A percentile compares a stretch with the other conserved stretches of the same genome.
phyloP scores from a whole-genome alignment of 1,139 yeast species.

The Protomyces inundatus region DNA sequence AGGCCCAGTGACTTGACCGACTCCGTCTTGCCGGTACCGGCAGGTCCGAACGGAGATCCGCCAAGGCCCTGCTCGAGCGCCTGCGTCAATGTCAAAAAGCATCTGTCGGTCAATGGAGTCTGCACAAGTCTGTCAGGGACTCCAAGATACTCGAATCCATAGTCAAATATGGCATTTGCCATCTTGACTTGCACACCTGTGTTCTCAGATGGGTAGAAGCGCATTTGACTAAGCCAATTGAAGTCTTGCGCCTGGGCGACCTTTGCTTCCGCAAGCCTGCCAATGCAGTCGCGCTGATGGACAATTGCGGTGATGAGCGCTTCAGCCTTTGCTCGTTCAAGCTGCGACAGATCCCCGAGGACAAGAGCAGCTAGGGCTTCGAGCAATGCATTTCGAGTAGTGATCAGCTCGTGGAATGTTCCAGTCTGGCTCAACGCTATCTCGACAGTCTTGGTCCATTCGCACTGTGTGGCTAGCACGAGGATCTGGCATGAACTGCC shows the following conservation, averaged over 20 bases:
- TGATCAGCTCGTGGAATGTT: conserved; percentile 28
- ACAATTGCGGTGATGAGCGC: conserved; percentile 60
- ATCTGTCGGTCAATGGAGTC: conserved; percentile 65
- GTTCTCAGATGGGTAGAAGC: conserved; percentile 39
- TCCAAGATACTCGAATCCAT: conserved; percentile 84
- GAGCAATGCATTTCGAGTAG: conserved; percentile 33
- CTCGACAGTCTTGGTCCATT: conserved; percentile 51
- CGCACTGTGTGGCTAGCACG: conserved; percentile 54
- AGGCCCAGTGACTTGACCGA: conserved; percentile 80
- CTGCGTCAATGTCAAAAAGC: conserved; percentile 66
- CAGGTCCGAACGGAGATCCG: conserved; percentile 95
- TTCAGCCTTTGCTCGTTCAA: conserved; percentile 52
- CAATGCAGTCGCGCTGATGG: conserved; percentile 52
- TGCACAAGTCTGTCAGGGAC: conserved; percentile 66
- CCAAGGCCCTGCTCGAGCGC: conserved; percentile 72
- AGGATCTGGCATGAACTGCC: conserved; percentile 55
- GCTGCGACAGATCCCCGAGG: conserved; percentile 36
- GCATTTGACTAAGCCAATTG: conserved; percentile 53
- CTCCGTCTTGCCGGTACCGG: conserved; percentile 84
- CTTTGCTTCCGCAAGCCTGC: conserved; percentile 34
- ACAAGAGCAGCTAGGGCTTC: conserved; percentile 38
- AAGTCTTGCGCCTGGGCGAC: conserved; percentile 35
- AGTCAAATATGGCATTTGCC: conserved; percentile 49
- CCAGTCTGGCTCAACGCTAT: conserved; percentile 31
- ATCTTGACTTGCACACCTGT: conserved; percentile 47